phyloP scores from a whole-genome alignment of 1,284 basidiomycete species.

The Filobasidium uniguttulatum region DNA sequence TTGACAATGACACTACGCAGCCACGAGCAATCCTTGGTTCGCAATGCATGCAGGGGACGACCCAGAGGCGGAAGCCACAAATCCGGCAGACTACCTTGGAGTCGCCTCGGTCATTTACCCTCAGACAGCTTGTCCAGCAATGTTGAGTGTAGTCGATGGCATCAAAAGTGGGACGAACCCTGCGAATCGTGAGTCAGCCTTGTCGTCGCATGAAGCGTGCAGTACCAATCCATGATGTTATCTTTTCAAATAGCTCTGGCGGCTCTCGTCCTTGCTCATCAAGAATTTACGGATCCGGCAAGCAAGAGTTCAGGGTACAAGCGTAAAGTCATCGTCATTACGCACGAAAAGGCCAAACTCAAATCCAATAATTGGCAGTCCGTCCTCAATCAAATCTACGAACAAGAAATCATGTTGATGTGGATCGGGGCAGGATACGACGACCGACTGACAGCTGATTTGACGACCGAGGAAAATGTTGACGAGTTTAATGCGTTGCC shows the following conservation, averaged over 20 bases:
- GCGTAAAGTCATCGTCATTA: conserved; percentile 61
- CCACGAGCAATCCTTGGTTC: conserved; percentile 62
- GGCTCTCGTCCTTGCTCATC: conserved; percentile 68
- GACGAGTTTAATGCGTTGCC: conserved; percentile 41
- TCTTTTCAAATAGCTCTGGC: conserved; percentile 45
- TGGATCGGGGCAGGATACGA: conserved; percentile 71
- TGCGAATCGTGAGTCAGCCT: conserved; percentile 26
- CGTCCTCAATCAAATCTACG: conserved; percentile 51
- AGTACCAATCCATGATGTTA: background rate
- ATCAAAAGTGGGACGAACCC: conserved; percentile 43
- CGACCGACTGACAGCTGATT: conserved; percentile 47
- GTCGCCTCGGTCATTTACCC: conserved; percentile 67
- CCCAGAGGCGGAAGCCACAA: conserved; percentile 26
- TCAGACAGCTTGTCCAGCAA: conserved; percentile 57
- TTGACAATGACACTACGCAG: too few relatives aligned
- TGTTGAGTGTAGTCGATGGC: conserved; percentile 58
- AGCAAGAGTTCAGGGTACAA: conserved; percentile 55
- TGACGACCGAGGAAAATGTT: conserved; percentile 54
- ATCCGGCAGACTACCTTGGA: conserved; percentile 50
- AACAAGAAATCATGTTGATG: conserved; percentile 53
- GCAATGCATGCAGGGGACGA: conserved; percentile 39
- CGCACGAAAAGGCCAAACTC: conserved; percentile 46
- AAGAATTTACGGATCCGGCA: conserved; percentile 40
- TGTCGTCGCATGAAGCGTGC: background rate
- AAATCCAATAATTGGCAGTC: conserved; percentile 47